Conservation (phyloP, 805 yeast species). For the Saccharomycopsis olivae region DNA sequence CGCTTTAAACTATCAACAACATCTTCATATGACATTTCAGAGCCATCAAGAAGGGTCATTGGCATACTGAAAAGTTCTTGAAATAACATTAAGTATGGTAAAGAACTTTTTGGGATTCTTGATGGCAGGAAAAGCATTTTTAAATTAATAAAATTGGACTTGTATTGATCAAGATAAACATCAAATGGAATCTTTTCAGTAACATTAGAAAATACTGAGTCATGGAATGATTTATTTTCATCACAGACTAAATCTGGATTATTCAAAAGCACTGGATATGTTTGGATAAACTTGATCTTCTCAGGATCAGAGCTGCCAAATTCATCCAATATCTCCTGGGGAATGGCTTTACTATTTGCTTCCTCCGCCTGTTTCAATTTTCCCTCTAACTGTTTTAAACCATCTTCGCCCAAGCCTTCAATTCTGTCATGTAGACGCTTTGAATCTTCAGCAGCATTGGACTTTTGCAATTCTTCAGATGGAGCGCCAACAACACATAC, state of each 20-base stretch:
- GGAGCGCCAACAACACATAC: constrained; percentile 68
- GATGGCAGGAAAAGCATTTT: constrained; percentile 50
- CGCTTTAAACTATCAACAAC: constrained; percentile 66
- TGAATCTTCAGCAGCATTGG: constrained; percentile 40
- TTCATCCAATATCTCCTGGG: constrained; percentile 46
- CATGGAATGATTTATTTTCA: constrained; percentile 20
- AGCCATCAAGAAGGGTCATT: constrained; percentile 50
- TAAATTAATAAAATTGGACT: constrained; percentile 69
- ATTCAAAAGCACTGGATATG: constrained; percentile 51
- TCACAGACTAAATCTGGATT: constrained; percentile 3
- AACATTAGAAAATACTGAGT: constrained; percentile 16
- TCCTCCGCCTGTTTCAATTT: constrained; percentile 51
- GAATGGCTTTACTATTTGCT: constrained; percentile 68
- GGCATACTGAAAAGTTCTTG: constrained; percentile 68
- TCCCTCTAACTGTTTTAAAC: constrained; percentile 40
- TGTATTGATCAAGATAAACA: constrained; percentile 68
- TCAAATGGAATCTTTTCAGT: constrained; percentile 52
- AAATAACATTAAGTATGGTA: constrained; percentile 57
- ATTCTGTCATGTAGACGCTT: constrained; percentile 39
- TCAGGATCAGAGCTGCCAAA: constrained; percentile 71
- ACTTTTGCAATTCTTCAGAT: constrained; percentile 45
- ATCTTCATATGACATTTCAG: constrained; percentile 52
- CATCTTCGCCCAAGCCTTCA: constrained; percentile 43
- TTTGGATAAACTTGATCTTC: constrained; percentile 58
- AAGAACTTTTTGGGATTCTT: constrained; percentile 36